phyloP scores from a whole-genome alignment of 2,329 filamentous ascomycete species.

The Capronia americana region DNA sequence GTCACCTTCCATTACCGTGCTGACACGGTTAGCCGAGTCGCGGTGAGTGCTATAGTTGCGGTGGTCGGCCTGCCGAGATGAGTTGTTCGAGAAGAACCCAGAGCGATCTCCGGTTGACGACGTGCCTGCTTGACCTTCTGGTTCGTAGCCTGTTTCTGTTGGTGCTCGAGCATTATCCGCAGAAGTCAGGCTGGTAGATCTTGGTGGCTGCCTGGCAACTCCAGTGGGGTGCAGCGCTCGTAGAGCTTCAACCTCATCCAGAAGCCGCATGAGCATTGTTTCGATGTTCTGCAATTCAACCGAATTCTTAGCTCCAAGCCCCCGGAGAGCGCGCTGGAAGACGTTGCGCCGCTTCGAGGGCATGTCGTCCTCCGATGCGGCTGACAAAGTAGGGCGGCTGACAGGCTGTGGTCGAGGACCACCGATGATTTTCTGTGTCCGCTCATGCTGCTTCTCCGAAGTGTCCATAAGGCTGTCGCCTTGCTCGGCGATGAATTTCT shows the following conservation, averaged over 20 bases:
- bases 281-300: constrained; percentile 89
- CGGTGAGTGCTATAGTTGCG: constrained; percentile 59
- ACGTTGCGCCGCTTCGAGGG: constrained; percentile 86
- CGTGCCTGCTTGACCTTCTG: constrained; percentile 78
- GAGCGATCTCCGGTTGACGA: constrained; percentile 74
- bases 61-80: constrained; percentile 44
- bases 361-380: constrained; percentile 62
- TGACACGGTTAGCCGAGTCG: constrained; percentile 78
- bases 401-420: constrained; percentile 85
- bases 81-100: constrained; percentile 69
- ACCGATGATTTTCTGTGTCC: constrained; percentile 80
- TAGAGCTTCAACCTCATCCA: constrained; percentile 87
- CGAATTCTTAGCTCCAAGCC: constrained; percentile 82
- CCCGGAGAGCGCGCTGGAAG: constrained; percentile 92
- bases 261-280: constrained; percentile 87
- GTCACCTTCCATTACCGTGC: constrained; percentile 83
- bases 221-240: constrained; percentile 63
- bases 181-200: constrained; percentile 64
- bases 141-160: constrained; percentile 81
- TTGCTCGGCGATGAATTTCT: constrained; percentile 86
- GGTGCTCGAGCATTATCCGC: constrained; percentile 72
- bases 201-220: constrained; percentile 37
- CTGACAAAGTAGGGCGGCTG: constrained; percentile 60
- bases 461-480: constrained; percentile 87
- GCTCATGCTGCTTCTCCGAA: constrained; percentile 86